Evolutionary conservation across 1,284 basidiomycete species (phyloP).

Genomic region (Puccinia horiana): DNA sequence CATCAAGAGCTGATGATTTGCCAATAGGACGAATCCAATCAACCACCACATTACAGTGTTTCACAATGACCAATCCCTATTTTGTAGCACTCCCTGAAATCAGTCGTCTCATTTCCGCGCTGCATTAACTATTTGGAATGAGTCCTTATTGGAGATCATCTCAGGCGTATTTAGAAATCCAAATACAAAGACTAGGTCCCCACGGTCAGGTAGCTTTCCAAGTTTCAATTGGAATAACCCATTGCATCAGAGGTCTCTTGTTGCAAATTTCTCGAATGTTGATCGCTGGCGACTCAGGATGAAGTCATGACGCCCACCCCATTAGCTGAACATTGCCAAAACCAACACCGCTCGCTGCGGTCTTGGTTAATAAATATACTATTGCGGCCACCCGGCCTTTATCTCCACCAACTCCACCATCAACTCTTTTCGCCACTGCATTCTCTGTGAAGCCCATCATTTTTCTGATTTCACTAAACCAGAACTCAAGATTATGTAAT

Average conservation of each 20-base stretch:
- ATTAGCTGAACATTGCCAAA: too few relatives aligned
- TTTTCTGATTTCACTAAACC: too few relatives aligned
- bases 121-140: conserved; percentile 85
- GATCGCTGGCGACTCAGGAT: too few relatives aligned
- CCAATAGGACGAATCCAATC: not conserved
- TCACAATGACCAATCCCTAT: conserved; percentile 70
- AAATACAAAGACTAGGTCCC: conserved; percentile 73
- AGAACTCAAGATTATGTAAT: too few relatives aligned
- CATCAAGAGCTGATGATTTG: conserved; percentile 25
- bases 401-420: too few relatives aligned
- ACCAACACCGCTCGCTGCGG: too few relatives aligned
- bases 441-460: too few relatives aligned
- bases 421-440: too few relatives aligned
- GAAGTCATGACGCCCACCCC: too few relatives aligned
- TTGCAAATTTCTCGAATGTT: conserved; percentile 92
- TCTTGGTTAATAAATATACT: too few relatives aligned
- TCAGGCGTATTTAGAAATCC: conserved; percentile 78
- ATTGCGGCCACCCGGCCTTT: too few relatives aligned
- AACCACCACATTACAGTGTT: conserved; percentile 54
- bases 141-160: conserved; percentile 89
- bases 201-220: conserved; percentile 65
- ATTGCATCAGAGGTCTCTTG: conserved; percentile 70
- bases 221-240: not conserved
- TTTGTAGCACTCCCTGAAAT: conserved; percentile 74
- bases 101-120: conserved; percentile 78